Conservation (phyloP, 2,329 filamentous ascomycete species). For the Cladophialophora psammophila region DNA sequence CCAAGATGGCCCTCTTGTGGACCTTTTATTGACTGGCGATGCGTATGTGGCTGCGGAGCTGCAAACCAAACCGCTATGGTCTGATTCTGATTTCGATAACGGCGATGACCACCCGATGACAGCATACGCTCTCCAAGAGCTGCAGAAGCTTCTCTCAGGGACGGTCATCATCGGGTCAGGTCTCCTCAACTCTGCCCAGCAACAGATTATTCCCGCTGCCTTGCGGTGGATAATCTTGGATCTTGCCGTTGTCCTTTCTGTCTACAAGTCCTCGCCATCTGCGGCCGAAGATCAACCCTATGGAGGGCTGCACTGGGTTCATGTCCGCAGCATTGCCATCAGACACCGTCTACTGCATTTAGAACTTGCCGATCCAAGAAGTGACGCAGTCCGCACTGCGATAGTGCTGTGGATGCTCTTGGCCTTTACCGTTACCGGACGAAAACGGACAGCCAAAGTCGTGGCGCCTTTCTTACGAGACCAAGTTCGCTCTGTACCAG, state of each 20-base stretch:
- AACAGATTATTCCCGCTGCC: conserved; percentile 21
- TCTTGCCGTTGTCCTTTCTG: conserved; percentile 20
- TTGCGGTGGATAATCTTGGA: conserved; percentile 31
- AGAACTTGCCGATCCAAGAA: conserved; percentile 22
- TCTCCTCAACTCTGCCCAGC: conserved; percentile 24
- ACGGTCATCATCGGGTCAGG: conserved; percentile 17
- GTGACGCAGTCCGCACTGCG: conserved; percentile 22
- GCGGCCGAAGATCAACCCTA: conserved; percentile 4
- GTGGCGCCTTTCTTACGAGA: conserved; percentile 23
- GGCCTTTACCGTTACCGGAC: conserved; percentile 26
- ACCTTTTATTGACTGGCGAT: conserved; percentile 34
- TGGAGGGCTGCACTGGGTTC: conserved; percentile 30
- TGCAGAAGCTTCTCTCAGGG: conserved; percentile 25
- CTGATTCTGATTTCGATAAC: conserved; percentile 29
- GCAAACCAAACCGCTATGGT: conserved; percentile 22
- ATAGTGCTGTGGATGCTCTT: conserved; percentile 31
- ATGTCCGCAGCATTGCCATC: conserved; percentile 30
- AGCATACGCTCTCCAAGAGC: conserved; percentile 24
- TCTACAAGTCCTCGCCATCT: conserved; percentile 19
- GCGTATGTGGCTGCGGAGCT: conserved; percentile 31
- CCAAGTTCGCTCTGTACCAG: conserved; percentile 9
- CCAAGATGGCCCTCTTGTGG: conserved; percentile 28
- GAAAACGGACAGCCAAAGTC: conserved; percentile 23
- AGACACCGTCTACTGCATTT: conserved; percentile 30
- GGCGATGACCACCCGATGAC: conserved; percentile 31